Base-by-base conservation (phyloP, 345 rosid genomes). In the Linum trigynum region DNA sequence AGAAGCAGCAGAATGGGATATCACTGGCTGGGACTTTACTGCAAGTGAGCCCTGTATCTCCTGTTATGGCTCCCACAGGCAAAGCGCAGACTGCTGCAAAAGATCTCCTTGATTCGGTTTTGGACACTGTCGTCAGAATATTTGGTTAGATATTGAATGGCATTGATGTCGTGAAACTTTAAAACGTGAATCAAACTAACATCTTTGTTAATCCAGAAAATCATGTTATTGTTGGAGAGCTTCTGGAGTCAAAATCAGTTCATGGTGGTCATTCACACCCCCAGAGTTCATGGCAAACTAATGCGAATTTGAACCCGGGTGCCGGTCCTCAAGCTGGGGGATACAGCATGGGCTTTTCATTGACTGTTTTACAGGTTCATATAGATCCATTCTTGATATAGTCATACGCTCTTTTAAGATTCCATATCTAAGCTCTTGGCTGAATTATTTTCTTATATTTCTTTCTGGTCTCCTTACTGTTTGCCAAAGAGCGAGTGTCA, bases 31-130 rank as follows among this genome's bases (percentile, higher is more conserved):
- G 83, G 65, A 79, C 83, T 70, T 82, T 90, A 69, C 72, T 83
- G 76, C 86, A 97, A 70, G 95, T 87, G 71, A 94, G 97, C 79
- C 99, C 99, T 63, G 99, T 90, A 64, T 94, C 99, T 1, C 82
- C 95, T 61, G 78, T 87, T 67, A 90, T 94, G 99, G 95, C 95
- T 77, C 99, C 99, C 71, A 73, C 81, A 65, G 99, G 99, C 65
- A 94, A 84, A 79, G 97, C 96, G 53, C 99, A 94, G 82, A 75
- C 76, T 76, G 84, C 97, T 63, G 86, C 96, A 38, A 90, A 78
- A 74, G 95, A 86, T 74, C 96, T 94, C 76, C 95, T 94, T 68
- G 86, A 88, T 85, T 90, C 96, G 69, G 80, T 88, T 81, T 81
- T 94, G 77, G 92, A 90, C 61, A 74, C 85, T 39, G 77, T 86